Evolutionary conservation across 768 basidiomycete genomes (phyloP), one percentile per base, ranked within the genome.

Genomic region (Russula earlei): DNA sequence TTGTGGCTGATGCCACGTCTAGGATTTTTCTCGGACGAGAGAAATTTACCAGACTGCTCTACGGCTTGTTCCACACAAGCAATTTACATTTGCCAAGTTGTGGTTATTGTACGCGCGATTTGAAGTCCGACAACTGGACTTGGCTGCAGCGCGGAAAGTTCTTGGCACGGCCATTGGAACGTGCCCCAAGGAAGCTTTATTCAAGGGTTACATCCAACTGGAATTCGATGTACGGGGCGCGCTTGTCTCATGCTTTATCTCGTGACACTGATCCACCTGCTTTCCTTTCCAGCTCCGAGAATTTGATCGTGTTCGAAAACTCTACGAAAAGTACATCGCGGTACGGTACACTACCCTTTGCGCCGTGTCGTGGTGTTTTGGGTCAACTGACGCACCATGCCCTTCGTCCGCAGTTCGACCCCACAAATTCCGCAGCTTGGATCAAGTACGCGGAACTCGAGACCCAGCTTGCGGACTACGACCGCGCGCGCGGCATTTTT

Each of bases 11-110:
- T 37, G 9, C 29, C 20, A 5, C 15, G 31, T 51, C 0, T 59
- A 95, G 87, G 94, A 99, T 66, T 86, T 84, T 62, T 75, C 75
- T 33, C 86, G 96, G 3, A 78, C 91, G 24, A 80, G 93, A 48
- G 89, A 97, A 65, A 86, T 99, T 31, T 98, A 93, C 71, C 86
- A 91, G 68, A 93, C 92, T 0, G 91, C 86, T 6, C 71, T 95
- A 51, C 78, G 79, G 56, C 83, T 98, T 22, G 85, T 97, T 2
- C 96, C 96, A 0, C 95, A 99, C 69, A 95, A 95, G 66, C 82
- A 85, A 56, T 99, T 99, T 69, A 97, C 96, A 0, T 99, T 99
- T 63, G 90, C 96, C 3, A 99, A 99, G 71, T 73, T 98, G 11
- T 99, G 96, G 96, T 69, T 89, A 19, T 79, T 88, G 74, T 95